A percentile compares a stretch with the other conserved stretches of the same genome.
phyloP scores from a whole-genome alignment of 306 rosid genomes.

The Pachyrhizus erosus region DNA sequence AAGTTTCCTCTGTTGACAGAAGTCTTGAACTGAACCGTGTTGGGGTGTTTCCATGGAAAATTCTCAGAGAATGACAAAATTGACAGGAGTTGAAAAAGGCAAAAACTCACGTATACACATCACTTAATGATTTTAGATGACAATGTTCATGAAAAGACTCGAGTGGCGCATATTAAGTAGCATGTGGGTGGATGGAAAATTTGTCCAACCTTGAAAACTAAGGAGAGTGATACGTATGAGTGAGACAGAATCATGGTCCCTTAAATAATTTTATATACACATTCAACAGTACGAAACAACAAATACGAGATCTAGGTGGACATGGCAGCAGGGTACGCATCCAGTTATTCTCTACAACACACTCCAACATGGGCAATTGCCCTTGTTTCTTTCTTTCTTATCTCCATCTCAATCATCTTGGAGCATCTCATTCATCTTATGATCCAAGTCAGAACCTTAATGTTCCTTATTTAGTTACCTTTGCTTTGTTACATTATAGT shows the following conservation, averaged over 20 bases:
- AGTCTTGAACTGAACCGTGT: not conserved
- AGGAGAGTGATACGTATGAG: not conserved
- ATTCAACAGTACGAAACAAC: not conserved
- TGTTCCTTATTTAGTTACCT: not conserved
- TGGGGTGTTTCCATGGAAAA: not conserved
- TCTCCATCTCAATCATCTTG: constrained; percentile 18
- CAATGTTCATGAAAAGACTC: constrained; percentile 9
- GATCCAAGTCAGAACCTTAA: not conserved
- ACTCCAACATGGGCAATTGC: constrained; percentile 15
- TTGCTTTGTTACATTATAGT: not conserved
- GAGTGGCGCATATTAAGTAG: constrained; percentile 4
- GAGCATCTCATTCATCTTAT: constrained; percentile 31
- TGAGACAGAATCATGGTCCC: not conserved
- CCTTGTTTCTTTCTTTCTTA: constrained; percentile 18
- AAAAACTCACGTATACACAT: not conserved
- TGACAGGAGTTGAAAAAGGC: not conserved
- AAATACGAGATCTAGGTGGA: not conserved
- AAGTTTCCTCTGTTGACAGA: not conserved
- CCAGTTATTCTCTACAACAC: not conserved
- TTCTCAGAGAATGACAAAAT: not conserved
- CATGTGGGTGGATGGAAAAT: constrained; percentile 11
- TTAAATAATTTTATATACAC: not conserved
- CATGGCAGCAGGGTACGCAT: not conserved
- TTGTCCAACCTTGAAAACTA: constrained; percentile 23
- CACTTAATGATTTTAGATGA: constrained; percentile 16